Conservation (phyloP, 192 early-diverging fungal species). For the Backusella circina region DNA sequence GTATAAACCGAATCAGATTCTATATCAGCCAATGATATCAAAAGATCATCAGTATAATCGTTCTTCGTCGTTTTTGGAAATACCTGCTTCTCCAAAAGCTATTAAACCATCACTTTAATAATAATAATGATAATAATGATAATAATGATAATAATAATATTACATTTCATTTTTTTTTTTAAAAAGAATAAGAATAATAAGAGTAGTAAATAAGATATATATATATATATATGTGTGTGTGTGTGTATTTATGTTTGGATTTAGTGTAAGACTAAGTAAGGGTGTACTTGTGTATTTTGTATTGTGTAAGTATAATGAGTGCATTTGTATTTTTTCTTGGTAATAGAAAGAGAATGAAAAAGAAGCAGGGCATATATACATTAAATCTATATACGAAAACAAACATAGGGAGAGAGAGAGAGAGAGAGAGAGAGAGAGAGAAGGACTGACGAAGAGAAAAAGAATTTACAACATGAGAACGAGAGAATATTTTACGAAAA, state of each 20-base stretch:
- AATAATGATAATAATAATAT: neutral
- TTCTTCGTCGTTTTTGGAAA: neutral
- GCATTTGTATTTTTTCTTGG: neutral
- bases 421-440: neutral
- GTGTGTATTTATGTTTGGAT: neutral
- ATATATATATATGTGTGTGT: neutral
- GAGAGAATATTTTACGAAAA: neutral
- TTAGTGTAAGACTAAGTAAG: neutral
- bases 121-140: neutral
- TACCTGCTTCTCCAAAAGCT: neutral
- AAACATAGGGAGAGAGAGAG: neutral
- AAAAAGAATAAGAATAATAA: neutral
- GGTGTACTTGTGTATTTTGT: neutral
- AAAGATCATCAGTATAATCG: neutral
- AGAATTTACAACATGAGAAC: neutral
- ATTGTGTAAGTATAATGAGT: neutral
- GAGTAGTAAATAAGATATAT: neutral
- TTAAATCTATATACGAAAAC: neutral
- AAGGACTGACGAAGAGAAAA: neutral
- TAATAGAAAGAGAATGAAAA: neutral
- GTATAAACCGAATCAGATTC: neutral
- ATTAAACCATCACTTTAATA: neutral
- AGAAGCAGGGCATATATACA: neutral
- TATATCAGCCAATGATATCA: neutral
- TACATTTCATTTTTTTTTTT: neutral